Percentiles rank a stretch among this genome's conserved stretches.
These are phyloP conservation scores for Colletotrichum orchidophilum DNA, from an alignment of 2,329 filamentous ascomycete genomes.

Conservation along the genomic window DNA sequence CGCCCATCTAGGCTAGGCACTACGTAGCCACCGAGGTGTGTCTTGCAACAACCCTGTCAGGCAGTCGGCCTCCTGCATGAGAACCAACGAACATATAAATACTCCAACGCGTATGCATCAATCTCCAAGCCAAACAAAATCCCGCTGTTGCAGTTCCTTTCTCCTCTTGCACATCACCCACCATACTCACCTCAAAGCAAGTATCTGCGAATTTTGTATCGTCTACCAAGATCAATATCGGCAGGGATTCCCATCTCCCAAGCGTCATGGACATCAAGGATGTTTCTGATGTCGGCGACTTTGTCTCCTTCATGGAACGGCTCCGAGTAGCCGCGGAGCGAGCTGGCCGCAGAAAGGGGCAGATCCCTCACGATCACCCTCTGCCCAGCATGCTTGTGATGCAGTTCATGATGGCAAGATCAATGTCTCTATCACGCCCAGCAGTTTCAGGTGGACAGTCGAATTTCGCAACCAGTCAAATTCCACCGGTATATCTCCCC, in stretches of 20 bases:
- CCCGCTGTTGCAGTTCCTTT: not conserved
- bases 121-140: too few relatives aligned
- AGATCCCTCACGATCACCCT: not conserved
- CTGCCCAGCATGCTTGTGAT: not conserved
- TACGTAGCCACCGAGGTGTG: not conserved
- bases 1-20: not conserved
- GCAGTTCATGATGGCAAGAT: not conserved
- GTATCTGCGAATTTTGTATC: not conserved
- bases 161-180: not conserved
- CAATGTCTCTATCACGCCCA: not conserved
- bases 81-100: not conserved
- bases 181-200: not conserved
- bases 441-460: not conserved
- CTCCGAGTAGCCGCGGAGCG: not conserved
- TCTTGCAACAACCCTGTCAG: not conserved
- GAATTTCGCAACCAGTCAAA: not conserved
- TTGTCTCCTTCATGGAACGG: not conserved
- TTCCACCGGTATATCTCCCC: conserved; percentile 37
- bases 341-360: not conserved
- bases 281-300: not conserved
- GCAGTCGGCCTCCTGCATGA: not conserved
- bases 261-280: conserved; percentile 10
- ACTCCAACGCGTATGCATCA: too few relatives aligned
- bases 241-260: not conserved
- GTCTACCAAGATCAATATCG: not conserved